Evolutionary conservation across 2,329 filamentous ascomycete species (phyloP).

Genomic region (Fusarium sp.): DNA sequence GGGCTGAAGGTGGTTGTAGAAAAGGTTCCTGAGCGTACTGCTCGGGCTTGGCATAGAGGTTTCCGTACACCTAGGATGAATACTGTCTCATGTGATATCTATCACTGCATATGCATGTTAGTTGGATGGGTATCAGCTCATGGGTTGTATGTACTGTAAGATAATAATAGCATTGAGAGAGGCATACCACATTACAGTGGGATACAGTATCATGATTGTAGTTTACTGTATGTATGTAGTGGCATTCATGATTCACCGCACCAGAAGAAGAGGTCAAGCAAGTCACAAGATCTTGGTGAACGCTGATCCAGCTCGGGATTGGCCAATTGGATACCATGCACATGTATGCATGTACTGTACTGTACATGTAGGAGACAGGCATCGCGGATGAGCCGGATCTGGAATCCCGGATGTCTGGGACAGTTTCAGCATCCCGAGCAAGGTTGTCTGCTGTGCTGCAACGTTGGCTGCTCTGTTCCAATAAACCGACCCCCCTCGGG

Average conservation of each 20-base stretch:
- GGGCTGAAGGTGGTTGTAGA: conserved; percentile 9
- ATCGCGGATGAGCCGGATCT: conserved; percentile 43
- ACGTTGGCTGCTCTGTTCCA: conserved; percentile 11
- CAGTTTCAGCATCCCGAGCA: conserved; percentile 28
- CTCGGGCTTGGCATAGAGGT: conserved; percentile 7
- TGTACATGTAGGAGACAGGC: not conserved
- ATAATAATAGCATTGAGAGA: conserved; percentile 8
- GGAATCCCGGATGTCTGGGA: conserved; percentile 45
- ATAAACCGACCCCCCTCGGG: conserved; percentile 39
- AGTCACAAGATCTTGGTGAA: conserved; percentile 37
- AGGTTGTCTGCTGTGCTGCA: conserved; percentile 7
- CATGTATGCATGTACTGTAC: conserved; percentile 1
- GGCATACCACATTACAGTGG: not conserved
- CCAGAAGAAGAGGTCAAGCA: conserved; percentile 17
- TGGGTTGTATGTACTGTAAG: conserved; percentile 12
- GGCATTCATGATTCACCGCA: conserved; percentile 24
- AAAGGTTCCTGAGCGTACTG: not conserved
- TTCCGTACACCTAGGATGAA: not conserved
- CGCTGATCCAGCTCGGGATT: conserved; percentile 20
- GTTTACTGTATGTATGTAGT: not conserved
- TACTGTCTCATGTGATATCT: conserved; percentile 7
- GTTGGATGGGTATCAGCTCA: conserved; percentile 6
- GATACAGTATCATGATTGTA: conserved; percentile 2
- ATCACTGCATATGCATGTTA: conserved; percentile 1
- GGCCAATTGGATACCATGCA: conserved; percentile 34